Percentiles rank a stretch among this genome's conserved stretches.
phyloP scores from a whole-genome alignment of 2,329 filamentous ascomycete species.

The Taxawa tesnikishii region DNA sequence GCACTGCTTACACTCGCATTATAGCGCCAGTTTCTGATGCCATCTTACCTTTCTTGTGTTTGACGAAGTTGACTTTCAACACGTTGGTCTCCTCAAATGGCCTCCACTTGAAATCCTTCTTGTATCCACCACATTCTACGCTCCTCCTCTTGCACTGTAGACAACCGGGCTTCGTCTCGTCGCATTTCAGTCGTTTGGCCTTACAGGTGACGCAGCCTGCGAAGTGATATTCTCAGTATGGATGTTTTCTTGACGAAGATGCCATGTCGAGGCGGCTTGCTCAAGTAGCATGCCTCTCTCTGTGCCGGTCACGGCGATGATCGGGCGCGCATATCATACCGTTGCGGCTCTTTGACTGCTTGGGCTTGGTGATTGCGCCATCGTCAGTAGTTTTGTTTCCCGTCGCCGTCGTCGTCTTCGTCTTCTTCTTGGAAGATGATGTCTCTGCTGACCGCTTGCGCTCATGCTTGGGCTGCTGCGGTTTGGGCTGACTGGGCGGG shows the following conservation, averaged over 20 bases:
- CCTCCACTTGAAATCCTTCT: conserved; percentile 65
- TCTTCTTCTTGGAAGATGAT: conserved; percentile 10
- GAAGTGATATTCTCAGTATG: conserved; percentile 11
- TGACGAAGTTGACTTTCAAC: conserved; percentile 28
- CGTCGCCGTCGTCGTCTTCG: conserved; percentile 12
- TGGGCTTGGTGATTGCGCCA: conserved; percentile 43
- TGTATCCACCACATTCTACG: conserved; percentile 58
- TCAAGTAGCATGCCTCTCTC: too few species aligned
- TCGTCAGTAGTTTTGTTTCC: conserved; percentile 13
- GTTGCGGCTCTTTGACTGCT: conserved; percentile 65
- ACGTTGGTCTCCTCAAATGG: conserved; percentile 54
- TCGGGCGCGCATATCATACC: too few species aligned
- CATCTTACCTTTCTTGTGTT: conserved; percentile 33
- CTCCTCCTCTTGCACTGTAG: conserved; percentile 53
- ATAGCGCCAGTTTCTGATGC: too few species aligned
- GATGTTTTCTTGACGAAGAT: too few species aligned
- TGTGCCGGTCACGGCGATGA: too few species aligned
- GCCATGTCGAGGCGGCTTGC: too few species aligned
- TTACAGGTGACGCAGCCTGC: conserved; percentile 63
- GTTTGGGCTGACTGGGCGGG: conserved; percentile 14
- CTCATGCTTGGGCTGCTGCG: conserved; percentile 13
- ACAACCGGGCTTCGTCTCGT: conserved; percentile 58
- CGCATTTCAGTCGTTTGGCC: conserved; percentile 60
- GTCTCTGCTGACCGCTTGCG: conserved; percentile 11
- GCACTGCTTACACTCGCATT: not conserved